Conservation (phyloP, 805 yeast genomes). For the Kluyveromyces wickerhamii region DNA sequence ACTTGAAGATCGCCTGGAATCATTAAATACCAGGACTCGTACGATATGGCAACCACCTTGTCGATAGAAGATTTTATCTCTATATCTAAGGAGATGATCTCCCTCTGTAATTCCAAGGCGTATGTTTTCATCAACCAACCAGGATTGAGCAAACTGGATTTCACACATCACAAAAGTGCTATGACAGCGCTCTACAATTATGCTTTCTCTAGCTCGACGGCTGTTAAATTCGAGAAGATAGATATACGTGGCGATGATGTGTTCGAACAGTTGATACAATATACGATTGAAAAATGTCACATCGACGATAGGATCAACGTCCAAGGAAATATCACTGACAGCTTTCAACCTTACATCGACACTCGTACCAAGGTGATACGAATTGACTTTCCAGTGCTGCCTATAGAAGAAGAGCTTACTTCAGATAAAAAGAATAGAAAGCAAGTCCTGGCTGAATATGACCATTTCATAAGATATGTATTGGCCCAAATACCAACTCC, state of each 20-base stretch:
- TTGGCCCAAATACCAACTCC: constrained; percentile 73
- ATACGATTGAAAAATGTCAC: constrained; percentile 18
- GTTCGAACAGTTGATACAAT: constrained; percentile 15
- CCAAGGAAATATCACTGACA: constrained; percentile 33
- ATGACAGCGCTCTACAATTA: constrained; percentile 46
- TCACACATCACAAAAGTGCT: constrained; percentile 31
- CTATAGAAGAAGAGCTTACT: constrained; percentile 25
- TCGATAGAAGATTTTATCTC: constrained; percentile 24
- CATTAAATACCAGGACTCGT: constrained; percentile 14
- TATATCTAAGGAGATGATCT: constrained; percentile 28
- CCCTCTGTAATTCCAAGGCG: constrained; percentile 45
- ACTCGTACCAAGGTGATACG: constrained; percentile 52
- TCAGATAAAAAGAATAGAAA: constrained; percentile 22
- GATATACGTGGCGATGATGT: constrained; percentile 19
- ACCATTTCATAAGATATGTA: constrained; percentile 44
- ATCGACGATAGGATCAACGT: constrained; percentile 17
- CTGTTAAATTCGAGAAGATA: constrained; percentile 49
- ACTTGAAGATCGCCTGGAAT: constrained; percentile 19
- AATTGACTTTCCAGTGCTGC: constrained; percentile 48
- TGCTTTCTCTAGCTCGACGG: constrained; percentile 49
- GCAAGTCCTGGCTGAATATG: constrained; percentile 33
- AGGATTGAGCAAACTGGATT: constrained; percentile 42
- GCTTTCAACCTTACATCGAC: constrained; percentile 54
- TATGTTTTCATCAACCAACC: constrained; percentile 50
- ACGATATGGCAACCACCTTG: constrained; percentile 10